Base-by-base conservation (phyloP, 805 yeast species). In the Citeromyces matritensis region DNA sequence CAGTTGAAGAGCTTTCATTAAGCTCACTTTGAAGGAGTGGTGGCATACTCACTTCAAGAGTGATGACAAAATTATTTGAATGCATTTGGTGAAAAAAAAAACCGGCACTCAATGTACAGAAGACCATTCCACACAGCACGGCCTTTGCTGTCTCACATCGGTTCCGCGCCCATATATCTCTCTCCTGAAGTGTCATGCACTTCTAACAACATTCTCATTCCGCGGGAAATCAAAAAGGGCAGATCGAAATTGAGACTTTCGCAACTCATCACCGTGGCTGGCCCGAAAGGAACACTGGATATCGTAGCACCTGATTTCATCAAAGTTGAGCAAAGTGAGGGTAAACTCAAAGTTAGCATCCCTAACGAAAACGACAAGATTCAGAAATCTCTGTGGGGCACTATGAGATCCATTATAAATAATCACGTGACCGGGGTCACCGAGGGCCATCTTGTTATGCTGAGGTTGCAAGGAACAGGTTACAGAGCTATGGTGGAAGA, bases 351-450 rank as follows among this genome's bases (percentile, higher is more conserved):
- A 4, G 73, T 88, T 3, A 35, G 57, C 1, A 82, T 86, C n/a
- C 55, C 58, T 26, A 66, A 76, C 42, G 61, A 73, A 4, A 45
- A 49, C 2, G 57, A 67, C 42, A 75, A 70, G 46, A 59, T 69
- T 33, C 98, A 91, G 58, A 71, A 78, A 40, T 61, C 93, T 12
- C 72, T 91, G 69, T 91, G 97, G 97, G 99, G 98, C 11, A 91
- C 97, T 5, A 66, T 78, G 32, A 70, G 98, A 49, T 66, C 93
- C 0, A 61, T 77, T 36, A 51, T 91, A 30, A 71, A 74, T 44
- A 88, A 88, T 56, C 69, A 79, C 42, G 65, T 88, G 19, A 60
- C 69, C 24, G 99, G 99, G 32, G 94, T 85, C 26, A 73, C 84
- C 26, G 97, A 86, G 44, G 97, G 97, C 9, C 97, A 91, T 51